phyloP scores from a whole-genome alignment of 1,139 yeast genomes.

The Geotrichum citri-aurantii region DNA sequence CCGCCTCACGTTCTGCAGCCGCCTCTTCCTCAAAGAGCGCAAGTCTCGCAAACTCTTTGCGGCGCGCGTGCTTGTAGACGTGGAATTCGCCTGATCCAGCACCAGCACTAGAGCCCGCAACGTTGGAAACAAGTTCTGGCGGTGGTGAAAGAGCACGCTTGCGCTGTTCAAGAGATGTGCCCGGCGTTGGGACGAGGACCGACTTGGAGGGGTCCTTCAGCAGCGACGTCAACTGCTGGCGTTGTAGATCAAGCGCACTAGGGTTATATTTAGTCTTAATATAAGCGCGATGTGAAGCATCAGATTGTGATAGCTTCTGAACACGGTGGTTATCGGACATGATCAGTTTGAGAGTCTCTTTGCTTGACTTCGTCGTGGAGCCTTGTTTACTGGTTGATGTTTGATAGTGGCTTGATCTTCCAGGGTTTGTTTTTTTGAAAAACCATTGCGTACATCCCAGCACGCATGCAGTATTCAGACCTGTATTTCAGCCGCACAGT shows the following conservation, averaged over 20 bases:
- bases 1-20: conserved; percentile 21
- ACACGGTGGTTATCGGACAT: not conserved
- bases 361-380: not conserved
- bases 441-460: not conserved
- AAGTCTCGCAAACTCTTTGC: conserved; percentile 32
- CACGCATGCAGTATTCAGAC: not conserved
- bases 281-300: conserved; percentile 1
- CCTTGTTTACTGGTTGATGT: too few relatives aligned
- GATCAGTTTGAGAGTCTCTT: not conserved
- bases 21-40: conserved; percentile 29
- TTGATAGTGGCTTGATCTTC: not conserved
- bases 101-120: conserved; percentile 36
- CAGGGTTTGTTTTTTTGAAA: not conserved
- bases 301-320: conserved; percentile 9
- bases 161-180: not conserved
- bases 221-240: conserved; percentile 25
- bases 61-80: conserved; percentile 34
- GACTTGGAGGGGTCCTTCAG: conserved; percentile 23
- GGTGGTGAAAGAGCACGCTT: conserved; percentile 22
- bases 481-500: not conserved
- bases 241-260: conserved; percentile 24
- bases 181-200: conserved; percentile 17
- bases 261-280: conserved; percentile 15
- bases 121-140: conserved; percentile 25
- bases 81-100: conserved; percentile 40